These are phyloP conservation scores for Coemansia sp. DNA, from an alignment of 192 early-diverging fungal species.

Conservation along the genomic window DNA sequence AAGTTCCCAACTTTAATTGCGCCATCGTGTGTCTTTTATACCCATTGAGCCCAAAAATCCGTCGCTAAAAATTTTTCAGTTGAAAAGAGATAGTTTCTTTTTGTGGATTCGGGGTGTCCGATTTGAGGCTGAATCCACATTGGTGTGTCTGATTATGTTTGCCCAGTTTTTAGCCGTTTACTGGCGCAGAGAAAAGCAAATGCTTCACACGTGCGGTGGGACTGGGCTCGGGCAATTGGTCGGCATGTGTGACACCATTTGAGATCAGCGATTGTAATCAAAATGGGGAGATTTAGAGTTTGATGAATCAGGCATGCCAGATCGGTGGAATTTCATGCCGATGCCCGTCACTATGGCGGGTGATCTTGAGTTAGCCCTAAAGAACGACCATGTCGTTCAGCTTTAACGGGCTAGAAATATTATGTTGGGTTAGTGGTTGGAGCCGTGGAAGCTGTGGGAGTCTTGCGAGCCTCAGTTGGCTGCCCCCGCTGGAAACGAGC, in stretches of 20 bases:
- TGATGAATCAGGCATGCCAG: no score
- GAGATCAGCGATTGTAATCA: neutral
- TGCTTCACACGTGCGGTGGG: neutral
- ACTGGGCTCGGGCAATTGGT: neutral
- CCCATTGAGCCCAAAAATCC: neutral
- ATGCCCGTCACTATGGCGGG: no score
- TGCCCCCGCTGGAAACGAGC: no score
- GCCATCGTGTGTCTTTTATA: neutral
- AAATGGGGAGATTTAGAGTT: neutral
- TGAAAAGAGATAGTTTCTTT: neutral
- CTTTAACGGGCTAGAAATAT: no score
- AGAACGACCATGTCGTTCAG: no score
- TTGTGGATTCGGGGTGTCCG: neutral
- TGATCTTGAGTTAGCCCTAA: no score
- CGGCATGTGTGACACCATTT: neutral
- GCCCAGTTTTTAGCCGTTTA: neutral
- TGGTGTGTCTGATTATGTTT: neutral
- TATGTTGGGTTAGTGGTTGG: no score
- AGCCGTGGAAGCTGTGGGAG: no score
- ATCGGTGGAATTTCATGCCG: no score
- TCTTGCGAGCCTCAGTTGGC: no score
- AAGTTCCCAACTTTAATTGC: neutral
- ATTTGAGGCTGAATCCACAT: neutral
- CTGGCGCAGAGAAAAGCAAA: neutral
- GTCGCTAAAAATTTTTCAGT: neutral